Evolutionary conservation across 1,139 yeast species (phyloP), one percentile per base, ranked within the genome.

Genomic region (Scheffersomyces cryptocercus): DNA sequence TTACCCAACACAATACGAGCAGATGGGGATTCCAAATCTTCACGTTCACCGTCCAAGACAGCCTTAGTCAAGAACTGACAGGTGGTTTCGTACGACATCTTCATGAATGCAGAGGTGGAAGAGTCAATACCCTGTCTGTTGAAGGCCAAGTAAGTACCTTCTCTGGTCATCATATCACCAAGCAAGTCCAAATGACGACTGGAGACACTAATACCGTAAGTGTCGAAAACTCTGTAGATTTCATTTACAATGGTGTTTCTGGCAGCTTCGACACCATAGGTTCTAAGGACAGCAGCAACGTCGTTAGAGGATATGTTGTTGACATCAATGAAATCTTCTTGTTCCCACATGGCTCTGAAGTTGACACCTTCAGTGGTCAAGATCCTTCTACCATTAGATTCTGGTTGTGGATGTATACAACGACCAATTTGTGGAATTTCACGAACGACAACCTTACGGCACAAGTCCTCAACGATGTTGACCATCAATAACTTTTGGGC

Each of bases 81-180:
- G 2, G 99, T 95, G 38, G 99, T 93, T 72, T 95, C 99, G 68
- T 90, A 95, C 47, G 97, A 89, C 99, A 95, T 95, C 77, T 95
- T 95, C 93, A 90, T 85, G 74, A 95, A 88, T 29, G 98, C 88
- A 9, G 98, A 91, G 2, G 98, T 90, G 16, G 95, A 84, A 2
- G 96, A 80, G 64, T 93, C 98, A 64, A 95, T 91, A 68, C 99
- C 99, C 72, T 90, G 97, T 77, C 99, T 86, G 70, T 90, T 91
- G 76, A 95, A 95, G 26, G 99, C 97, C 65, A 93, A 74, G 64
- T 91, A 95, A 3, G 95, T 82, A 59, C 99, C 99, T 70, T 93
- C 98, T 66, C 99, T 83, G 4, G 99, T 95, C 99, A 95, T 95
- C 91, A 89, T 88, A 68, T 95, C 99, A 51, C 96, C 99, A 68